phyloP scores from a whole-genome alignment of 495 filamentous ascomycete species.

The Xylaria flabelliformis region DNA sequence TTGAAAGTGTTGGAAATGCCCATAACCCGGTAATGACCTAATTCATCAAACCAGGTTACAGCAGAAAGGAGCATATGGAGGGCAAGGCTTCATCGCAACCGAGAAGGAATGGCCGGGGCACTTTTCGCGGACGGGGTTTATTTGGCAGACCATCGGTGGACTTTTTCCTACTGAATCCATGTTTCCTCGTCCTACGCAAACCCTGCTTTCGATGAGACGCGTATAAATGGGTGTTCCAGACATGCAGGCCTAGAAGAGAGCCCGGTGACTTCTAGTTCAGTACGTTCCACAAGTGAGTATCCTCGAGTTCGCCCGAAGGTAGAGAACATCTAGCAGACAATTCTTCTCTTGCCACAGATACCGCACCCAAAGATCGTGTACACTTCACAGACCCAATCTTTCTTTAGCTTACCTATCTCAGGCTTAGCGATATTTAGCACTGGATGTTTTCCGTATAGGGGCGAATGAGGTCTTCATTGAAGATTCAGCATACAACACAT shows the following conservation, averaged over 20 bases:
- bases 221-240: conserved; percentile 32
- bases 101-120: conserved; percentile 34
- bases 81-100: conserved; percentile 30
- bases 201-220: conserved; percentile 27
- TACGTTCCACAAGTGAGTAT: conserved; percentile 21
- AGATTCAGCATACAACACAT: background rate
- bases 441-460: background rate
- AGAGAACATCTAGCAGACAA: background rate
- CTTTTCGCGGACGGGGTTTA: conserved; percentile 24
- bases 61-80: conserved; percentile 33
- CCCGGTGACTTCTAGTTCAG: conserved; percentile 29
- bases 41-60: conserved; percentile 29
- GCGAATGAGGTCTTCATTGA: background rate
- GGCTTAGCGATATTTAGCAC: background rate
- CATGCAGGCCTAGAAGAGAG: conserved; percentile 29
- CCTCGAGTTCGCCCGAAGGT: background rate
- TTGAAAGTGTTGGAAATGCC: background rate
- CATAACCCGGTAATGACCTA: background rate
- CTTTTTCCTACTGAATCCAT: conserved; percentile 29
- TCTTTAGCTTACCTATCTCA: background rate
- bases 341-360: background rate
- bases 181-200: conserved; percentile 39
- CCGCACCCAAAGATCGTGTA: background rate
- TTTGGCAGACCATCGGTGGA: conserved; percentile 33
- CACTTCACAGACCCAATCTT: background rate